Evolutionary conservation across 352 stramenopile genomes (phyloP).

Genomic region (Phytopythium kandeliae): DNA sequence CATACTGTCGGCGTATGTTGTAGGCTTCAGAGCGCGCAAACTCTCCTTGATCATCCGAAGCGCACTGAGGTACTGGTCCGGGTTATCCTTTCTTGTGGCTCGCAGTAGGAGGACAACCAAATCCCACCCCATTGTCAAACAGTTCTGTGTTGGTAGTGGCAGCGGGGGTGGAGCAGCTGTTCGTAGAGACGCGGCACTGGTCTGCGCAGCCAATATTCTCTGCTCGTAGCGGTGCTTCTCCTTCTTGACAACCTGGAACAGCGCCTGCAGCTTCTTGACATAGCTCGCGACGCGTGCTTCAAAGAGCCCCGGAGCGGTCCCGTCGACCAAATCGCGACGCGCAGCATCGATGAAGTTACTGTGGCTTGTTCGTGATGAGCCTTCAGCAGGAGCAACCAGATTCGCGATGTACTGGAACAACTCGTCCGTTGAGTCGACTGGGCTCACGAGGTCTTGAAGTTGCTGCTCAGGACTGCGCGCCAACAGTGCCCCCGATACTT

Average conservation of each 20-base stretch:
- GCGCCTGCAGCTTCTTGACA: conserved; percentile 57
- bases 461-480: conserved; percentile 42
- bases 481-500: conserved; percentile 23
- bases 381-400: conserved; percentile 22
- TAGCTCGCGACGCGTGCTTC: conserved; percentile 66
- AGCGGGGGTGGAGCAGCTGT: conserved; percentile 67
- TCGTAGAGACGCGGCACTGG: conserved; percentile 53
- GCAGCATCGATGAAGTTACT: neutral
- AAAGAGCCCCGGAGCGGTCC: conserved; percentile 40
- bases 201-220: conserved; percentile 39
- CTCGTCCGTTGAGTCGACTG: conserved; percentile 71
- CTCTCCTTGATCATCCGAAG: conserved; percentile 75
- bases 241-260: conserved; percentile 79
- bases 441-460: conserved; percentile 65
- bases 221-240: conserved; percentile 80
- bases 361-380: conserved; percentile 5
- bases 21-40: conserved; percentile 64
- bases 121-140: conserved; percentile 80
- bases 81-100: conserved; percentile 58
- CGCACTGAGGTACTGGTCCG: conserved; percentile 57
- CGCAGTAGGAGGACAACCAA: conserved; percentile 67
- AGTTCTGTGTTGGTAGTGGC: conserved; percentile 78
- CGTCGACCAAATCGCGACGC: neutral
- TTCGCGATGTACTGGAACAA: conserved; percentile 79
- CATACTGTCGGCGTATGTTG: conserved; percentile 76